Percentiles rank a stretch among this genome's conserved stretches.
Evolutionary conservation across 2,329 filamentous ascomycete genomes (phyloP).

Genomic region (Fusarium duplospermum): DNA sequence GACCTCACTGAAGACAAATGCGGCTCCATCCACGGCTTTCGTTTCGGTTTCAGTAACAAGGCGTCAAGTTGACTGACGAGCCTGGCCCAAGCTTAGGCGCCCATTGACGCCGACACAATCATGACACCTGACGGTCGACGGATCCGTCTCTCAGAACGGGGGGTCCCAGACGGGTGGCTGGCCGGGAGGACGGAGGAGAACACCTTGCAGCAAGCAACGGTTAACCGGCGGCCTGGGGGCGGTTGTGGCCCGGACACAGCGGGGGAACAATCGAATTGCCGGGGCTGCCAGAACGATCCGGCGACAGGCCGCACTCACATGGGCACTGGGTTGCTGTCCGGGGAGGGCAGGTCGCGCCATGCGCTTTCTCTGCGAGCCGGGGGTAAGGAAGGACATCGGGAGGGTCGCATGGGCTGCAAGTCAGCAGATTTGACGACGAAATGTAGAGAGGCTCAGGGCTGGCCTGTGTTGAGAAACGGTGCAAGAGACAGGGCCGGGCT

Average conservation of each 20-base stretch:
- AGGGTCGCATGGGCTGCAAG: conserved; percentile 41
- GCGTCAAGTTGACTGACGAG: conserved; percentile 14
- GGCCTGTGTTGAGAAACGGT: conserved; percentile 9
- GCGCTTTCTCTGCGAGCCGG: conserved; percentile 13
- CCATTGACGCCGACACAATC: conserved; percentile 25
- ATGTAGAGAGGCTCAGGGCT: conserved; percentile 10
- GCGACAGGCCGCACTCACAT: conserved; percentile 30
- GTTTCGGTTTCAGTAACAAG: conserved; percentile 35
- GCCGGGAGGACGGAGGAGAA: conserved; percentile 21
- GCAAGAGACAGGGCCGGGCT: conserved; percentile 4
- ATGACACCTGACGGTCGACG: conserved; percentile 26
- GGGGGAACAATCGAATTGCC: conserved; percentile 29
- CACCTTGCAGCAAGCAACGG: conserved; percentile 29
- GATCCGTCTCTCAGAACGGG: conserved; percentile 26
- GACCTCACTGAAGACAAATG: conserved; percentile 14
- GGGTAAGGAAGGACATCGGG: conserved; percentile 2
- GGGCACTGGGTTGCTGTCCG: conserved; percentile 11
- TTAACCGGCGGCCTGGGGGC: conserved; percentile 25
- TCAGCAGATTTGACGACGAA: conserved; percentile 39
- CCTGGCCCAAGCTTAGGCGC: conserved; percentile 17
- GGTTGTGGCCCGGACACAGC: conserved; percentile 14
- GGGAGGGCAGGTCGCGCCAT: conserved; percentile 19
- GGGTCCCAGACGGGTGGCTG: conserved; percentile 23
- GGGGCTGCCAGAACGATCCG: conserved; percentile 32
- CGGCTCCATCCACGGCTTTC: conserved; percentile 8